Base-by-base conservation (phyloP, 192 early-diverging fungal genomes). In the Lunasporangiospora selenospora region DNA sequence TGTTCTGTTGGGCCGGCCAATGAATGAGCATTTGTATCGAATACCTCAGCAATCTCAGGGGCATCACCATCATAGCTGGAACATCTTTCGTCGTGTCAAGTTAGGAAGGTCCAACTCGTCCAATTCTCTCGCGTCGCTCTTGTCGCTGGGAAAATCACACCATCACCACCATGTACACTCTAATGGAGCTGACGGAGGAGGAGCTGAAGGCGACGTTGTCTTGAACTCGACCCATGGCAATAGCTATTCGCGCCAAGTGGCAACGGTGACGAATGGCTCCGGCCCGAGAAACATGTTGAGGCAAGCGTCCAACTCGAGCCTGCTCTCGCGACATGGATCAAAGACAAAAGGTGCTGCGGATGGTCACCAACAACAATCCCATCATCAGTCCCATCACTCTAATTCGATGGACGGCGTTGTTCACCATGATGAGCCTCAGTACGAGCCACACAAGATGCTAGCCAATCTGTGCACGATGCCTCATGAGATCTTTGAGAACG, bases 401-500 rank as follows among this genome's bases (percentile, higher is more conserved):
- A n/a, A n/a, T n/a, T n/a, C n/a, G n/a, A n/a, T n/a, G n/a, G n/a
- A n/a, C n/a, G n/a, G n/a, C n/a, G n/a, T n/a, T n/a, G n/a, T n/a
- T n/a, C n/a, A n/a, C n/a, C n/a, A n/a, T n/a, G n/a, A n/a, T n/a
- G n/a, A n/a, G n/a, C n/a, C n/a, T n/a, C n/a, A n/a, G 24, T 77
- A 67, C 51, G 64, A 70, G 21, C 76, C 65, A 2, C 76, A 70
- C 52, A 58, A 49, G 52, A 57, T 64, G 19, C 15, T 62, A 37
- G 56, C 61, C 13, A 77, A 77, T 38, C 54, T 77, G 1, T 45
- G 45, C 16, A 64, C 62, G 42, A 46, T 77, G 61, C 76, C 76
- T 0, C 47, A 65, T 56, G 76, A 77, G 67, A 69, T 77, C 18
- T 62, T 69, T 64, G 76, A 77, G 42, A 64, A 54, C 44, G 48